A percentile compares a stretch with the other conserved stretches of the same genome.
Evolutionary conservation across 2,329 filamentous ascomycete genomes (phyloP).

Genomic region (Xylariaceae sp.): DNA sequence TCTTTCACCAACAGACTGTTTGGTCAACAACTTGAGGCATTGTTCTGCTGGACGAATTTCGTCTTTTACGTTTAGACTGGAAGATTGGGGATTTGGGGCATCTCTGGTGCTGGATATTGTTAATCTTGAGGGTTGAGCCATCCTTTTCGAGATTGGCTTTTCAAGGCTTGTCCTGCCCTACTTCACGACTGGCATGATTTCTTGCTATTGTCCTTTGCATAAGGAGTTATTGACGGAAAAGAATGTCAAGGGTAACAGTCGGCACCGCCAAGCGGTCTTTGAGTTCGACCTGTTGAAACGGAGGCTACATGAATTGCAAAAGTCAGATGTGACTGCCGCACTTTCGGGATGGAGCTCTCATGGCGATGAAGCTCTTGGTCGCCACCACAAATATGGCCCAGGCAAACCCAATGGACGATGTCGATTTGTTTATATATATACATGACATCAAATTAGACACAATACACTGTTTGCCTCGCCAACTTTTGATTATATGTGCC

Average conservation of each 20-base stretch:
- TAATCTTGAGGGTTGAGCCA: slow-evolving; percentile 7
- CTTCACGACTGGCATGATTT: slow-evolving; percentile 41
- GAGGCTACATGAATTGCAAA: background rate
- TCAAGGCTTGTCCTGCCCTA: slow-evolving; percentile 30
- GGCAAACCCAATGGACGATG: background rate
- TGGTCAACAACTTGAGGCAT: no score
- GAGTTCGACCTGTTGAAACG: background rate
- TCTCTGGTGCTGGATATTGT: slow-evolving; percentile 22
- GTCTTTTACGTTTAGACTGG: slow-evolving; percentile 24
- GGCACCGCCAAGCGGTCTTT: background rate
- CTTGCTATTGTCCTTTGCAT: slow-evolving; percentile 26
- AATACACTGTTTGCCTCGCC: background rate
- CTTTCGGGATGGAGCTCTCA: background rate
- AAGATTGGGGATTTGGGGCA: slow-evolving; percentile 18
- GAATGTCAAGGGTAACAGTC: slow-evolving; percentile 5
- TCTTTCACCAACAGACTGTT: no score
- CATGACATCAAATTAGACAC: slow-evolving; percentile 15
- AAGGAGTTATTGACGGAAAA: slow-evolving; percentile 16
- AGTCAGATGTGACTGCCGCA: background rate
- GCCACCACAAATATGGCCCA: background rate
- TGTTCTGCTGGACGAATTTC: background rate
- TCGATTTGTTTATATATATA: slow-evolving; percentile 23
- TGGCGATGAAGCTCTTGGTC: background rate
- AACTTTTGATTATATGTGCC: no score
- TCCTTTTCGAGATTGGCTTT: slow-evolving; percentile 14